Percentiles rank a stretch among this genome's conserved stretches.
Conservation (phyloP, 164 flowering plant species). For the Liquidambar formosana region DNA sequence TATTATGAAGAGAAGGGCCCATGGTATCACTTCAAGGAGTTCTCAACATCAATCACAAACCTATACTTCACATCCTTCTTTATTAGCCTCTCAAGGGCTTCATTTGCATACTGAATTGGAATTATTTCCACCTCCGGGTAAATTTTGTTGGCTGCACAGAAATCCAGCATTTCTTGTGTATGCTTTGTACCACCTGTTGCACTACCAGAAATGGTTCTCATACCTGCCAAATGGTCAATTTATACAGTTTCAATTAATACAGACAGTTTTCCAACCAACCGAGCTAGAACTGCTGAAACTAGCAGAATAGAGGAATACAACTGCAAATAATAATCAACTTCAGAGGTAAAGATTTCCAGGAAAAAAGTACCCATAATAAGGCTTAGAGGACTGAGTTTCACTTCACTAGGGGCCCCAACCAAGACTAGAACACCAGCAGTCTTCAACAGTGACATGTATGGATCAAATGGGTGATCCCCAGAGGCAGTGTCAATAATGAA, state of each 20-base stretch:
- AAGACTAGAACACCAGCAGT: constrained; percentile 56
- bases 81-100: constrained; percentile 78
- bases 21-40: constrained; percentile 54
- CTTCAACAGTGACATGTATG: constrained; percentile 71
- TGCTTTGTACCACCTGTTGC: constrained; percentile 67
- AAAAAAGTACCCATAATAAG: constrained; percentile 49
- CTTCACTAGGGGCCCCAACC: constrained; percentile 81
- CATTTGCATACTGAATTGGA: constrained; percentile 76
- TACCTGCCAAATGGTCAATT: constrained; percentile 41
- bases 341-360: background rate
- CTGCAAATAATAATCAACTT: background rate
- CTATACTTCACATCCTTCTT: constrained; percentile 83
- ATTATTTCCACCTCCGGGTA: constrained; percentile 73
- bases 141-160: constrained; percentile 70
- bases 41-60: constrained; percentile 80
- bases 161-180: constrained; percentile 85
- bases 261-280: background rate
- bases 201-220: constrained; percentile 67
- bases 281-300: background rate
- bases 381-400: constrained; percentile 68
- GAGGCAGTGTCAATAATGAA: constrained; percentile 82
- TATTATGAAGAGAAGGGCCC: no score
- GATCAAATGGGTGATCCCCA: constrained; percentile 86
- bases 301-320: background rate
- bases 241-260: constrained; percentile 1